phyloP scores from a whole-genome alignment of 192 early-diverging fungal genomes.

The Coemansia erecta region DNA sequence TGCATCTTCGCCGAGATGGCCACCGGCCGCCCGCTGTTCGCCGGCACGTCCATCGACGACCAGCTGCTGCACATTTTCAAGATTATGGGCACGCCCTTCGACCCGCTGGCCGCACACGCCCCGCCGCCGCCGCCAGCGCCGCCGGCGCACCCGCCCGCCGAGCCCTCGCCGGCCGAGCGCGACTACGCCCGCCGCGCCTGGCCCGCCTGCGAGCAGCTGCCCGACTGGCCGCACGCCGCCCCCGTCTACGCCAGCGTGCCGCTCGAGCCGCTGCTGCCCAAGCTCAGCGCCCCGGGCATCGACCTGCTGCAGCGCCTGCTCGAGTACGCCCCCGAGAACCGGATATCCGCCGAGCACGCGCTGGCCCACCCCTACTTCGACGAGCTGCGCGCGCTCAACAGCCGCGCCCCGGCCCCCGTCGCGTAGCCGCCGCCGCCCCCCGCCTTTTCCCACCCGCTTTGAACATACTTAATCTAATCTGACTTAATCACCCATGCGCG shows the following conservation, averaged over 20 bases:
- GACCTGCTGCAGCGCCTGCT: conserved; percentile 78
- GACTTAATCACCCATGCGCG: too few species aligned
- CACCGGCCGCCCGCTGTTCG: conserved; percentile 85
- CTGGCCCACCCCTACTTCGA: conserved; percentile 56
- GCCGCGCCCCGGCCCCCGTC: background rate
- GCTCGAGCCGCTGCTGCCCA: conserved; percentile 75
- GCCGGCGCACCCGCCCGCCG: background rate
- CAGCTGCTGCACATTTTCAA: conserved; percentile 92
- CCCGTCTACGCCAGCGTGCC: conserved; percentile 69
- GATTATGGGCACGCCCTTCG: conserved; percentile 78
- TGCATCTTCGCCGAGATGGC: conserved; percentile 91
- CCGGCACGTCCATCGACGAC: conserved; percentile 83
- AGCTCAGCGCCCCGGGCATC: conserved; percentile 80
- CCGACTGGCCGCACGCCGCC: conserved; percentile 83
- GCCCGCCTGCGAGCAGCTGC: conserved; percentile 82
- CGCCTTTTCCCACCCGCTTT: too few species aligned
- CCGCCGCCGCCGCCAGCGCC: background rate
- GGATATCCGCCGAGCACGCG: conserved; percentile 77
- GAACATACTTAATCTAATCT: too few species aligned
- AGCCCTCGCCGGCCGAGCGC: background rate
- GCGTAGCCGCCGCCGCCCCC: too few species aligned
- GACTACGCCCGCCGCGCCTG: conserved; percentile 54
- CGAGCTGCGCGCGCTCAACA: conserved; percentile 37
- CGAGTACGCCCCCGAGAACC: conserved; percentile 74
- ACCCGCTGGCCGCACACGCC: conserved; percentile 46